phyloP scores from a whole-genome alignment of 768 basidiomycete species.

The Boletus sp. region DNA sequence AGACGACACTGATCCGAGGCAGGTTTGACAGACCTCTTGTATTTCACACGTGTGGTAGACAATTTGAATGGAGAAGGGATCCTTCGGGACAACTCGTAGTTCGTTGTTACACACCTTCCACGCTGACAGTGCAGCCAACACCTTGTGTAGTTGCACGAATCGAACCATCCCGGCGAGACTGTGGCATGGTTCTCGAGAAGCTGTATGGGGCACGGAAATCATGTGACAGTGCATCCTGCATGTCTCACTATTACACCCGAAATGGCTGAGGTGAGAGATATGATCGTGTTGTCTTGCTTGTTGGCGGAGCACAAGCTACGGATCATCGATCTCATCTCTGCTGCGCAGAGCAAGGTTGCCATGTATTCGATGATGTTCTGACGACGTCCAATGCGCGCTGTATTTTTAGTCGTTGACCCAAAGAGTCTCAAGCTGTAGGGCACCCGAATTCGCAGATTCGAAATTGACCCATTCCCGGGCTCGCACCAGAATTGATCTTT shows the following conservation, averaged over 20 bases:
- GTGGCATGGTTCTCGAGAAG: conserved; percentile 15
- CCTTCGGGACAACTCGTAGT: conserved; percentile 10
- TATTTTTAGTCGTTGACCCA: neutral
- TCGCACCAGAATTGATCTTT: no score
- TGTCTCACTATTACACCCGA: conserved; percentile 15
- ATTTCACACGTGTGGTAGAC: conserved; percentile 5
- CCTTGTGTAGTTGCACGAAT: conserved; percentile 10
- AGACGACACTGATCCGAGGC: neutral
- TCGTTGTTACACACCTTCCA: neutral
- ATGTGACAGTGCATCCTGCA: neutral
- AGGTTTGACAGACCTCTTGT: conserved; percentile 10
- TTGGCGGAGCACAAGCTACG: conserved; percentile 15
- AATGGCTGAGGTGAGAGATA: conserved; percentile 7
- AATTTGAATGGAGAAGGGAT: conserved; percentile 12
- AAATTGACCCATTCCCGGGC: no score
- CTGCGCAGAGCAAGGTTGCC: neutral
- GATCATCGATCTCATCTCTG: neutral
- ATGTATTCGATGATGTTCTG: conserved; percentile 1
- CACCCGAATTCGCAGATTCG: no score
- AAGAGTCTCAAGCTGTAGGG: no score
- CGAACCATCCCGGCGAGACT: neutral
- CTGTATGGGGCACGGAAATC: neutral
- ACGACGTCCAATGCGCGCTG: neutral
- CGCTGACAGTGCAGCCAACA: neutral
- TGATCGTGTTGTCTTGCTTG: conserved; percentile 20